A percentile compares a stretch with the other conserved stretches of the same genome.
Evolutionary conservation across 768 basidiomycete genomes (phyloP).

Genomic region (Amanita muscaria): DNA sequence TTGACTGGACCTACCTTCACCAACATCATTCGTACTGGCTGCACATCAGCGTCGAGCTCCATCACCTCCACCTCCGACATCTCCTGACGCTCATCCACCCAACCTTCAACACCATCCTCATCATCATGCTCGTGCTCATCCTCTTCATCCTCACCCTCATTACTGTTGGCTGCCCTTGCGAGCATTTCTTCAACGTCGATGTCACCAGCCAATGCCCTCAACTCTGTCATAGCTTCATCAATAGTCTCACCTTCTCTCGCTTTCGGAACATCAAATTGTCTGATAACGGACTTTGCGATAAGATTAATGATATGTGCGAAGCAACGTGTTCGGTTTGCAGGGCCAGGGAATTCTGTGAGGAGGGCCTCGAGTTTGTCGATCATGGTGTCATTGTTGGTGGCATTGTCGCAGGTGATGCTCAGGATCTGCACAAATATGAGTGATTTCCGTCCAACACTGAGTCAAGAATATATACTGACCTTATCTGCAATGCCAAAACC

Average conservation of each 20-base stretch:
- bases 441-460: not conserved
- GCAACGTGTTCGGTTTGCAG: conserved; percentile 21
- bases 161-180: too few species aligned
- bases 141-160: too few species aligned
- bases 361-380: conserved; percentile 19
- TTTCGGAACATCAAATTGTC: conserved; percentile 8
- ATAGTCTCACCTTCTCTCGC: not conserved
- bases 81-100: too few species aligned
- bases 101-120: too few species aligned
- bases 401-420: not conserved
- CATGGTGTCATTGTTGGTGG: conserved; percentile 27
- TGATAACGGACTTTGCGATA: conserved; percentile 5
- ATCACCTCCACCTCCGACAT: too few species aligned
- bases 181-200: too few species aligned
- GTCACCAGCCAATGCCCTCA: too few species aligned
- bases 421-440: not conserved
- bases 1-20: too few species aligned
- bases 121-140: too few species aligned
- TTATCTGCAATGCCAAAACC: conserved; percentile 1
- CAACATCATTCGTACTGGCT: too few species aligned
- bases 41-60: too few species aligned
- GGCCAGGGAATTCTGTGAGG: conserved; percentile 11
- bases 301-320: conserved; percentile 19
- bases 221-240: not conserved
- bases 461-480: not conserved